Conservation (phyloP, 352 stramenopile genomes). For the Pythium monospermum region DNA sequence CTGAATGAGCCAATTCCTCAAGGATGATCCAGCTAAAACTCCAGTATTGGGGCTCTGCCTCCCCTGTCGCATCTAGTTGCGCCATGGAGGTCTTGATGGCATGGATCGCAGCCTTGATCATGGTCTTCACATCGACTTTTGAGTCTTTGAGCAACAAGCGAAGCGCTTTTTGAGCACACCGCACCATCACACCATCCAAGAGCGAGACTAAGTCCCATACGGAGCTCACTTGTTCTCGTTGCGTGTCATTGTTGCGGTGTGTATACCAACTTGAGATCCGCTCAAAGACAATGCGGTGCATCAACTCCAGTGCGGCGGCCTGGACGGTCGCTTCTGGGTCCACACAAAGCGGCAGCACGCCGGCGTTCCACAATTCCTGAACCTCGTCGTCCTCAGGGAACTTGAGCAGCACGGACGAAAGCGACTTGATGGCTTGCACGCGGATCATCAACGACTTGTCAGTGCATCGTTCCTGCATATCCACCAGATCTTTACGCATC, state of each 20-base stretch:
- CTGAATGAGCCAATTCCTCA: slow-evolving; percentile 66
- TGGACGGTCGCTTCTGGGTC: slow-evolving; percentile 79
- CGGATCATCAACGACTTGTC: slow-evolving; percentile 75
- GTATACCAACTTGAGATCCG: slow-evolving; percentile 61
- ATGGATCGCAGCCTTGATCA: slow-evolving; percentile 55
- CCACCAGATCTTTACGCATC: slow-evolving; percentile 60
- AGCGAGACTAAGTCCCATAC: slow-evolving; percentile 66
- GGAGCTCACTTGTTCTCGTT: slow-evolving; percentile 25
- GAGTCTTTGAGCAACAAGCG: slow-evolving; percentile 61
- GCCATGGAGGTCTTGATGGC: slow-evolving; percentile 59
- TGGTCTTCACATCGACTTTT: slow-evolving; percentile 46
- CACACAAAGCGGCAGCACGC: slow-evolving; percentile 75
- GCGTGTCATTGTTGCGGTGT: slow-evolving; percentile 25
- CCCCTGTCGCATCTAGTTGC: slow-evolving; percentile 28
- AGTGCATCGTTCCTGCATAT: slow-evolving; percentile 72
- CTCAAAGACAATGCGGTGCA: slow-evolving; percentile 59
- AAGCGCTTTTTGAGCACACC: slow-evolving; percentile 67
- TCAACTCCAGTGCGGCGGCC: slow-evolving; percentile 47
- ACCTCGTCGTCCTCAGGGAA: slow-evolving; percentile 64
- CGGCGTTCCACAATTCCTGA: slow-evolving; percentile 80
- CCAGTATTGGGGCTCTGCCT: slow-evolving; percentile 53
- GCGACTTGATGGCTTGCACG: slow-evolving; percentile 76
- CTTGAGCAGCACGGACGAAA: slow-evolving; percentile 70
- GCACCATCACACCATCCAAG: slow-evolving; percentile 74
- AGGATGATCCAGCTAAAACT: slow-evolving; percentile 81